A percentile compares a stretch with the other conserved stretches of the same genome.
Evolutionary conservation across 352 stramenopile species (phyloP).

Genomic region (Pythium grandisporangium): DNA sequence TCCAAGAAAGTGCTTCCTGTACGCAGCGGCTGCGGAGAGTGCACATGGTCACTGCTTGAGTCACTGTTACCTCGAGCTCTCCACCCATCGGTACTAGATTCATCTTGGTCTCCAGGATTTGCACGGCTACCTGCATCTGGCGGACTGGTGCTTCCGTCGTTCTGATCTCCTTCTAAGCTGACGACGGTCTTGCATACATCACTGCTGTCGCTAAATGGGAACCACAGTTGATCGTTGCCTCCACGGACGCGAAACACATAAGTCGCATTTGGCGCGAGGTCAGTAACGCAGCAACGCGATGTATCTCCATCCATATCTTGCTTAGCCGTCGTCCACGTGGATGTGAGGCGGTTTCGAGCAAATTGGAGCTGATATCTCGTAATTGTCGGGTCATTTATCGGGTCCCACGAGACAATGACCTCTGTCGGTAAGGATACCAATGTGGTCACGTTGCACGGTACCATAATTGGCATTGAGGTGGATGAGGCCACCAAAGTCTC

Average conservation of each 20-base stretch:
- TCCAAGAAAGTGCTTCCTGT: constrained; percentile 67
- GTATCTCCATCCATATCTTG: constrained; percentile 49
- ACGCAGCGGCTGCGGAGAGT: constrained; percentile 18
- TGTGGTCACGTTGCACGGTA: constrained; percentile 47
- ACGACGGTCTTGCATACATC: constrained; percentile 52
- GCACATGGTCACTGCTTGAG: background rate
- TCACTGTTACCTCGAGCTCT: constrained; percentile 10
- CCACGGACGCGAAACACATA: constrained; percentile 75
- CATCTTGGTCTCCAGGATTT: no score
- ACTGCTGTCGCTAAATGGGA: constrained; percentile 65
- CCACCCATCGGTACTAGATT: no score
- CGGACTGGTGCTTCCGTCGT: no score
- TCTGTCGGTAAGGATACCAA: constrained; percentile 46
- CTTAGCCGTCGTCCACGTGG: constrained; percentile 75
- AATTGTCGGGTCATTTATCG: constrained; percentile 39
- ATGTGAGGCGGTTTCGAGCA: constrained; percentile 62
- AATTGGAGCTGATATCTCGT: constrained; percentile 80
- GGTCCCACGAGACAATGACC: constrained; percentile 70
- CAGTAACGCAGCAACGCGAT: constrained; percentile 38
- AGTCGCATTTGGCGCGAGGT: constrained; percentile 43
- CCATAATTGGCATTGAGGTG: constrained; percentile 10
- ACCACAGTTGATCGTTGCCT: constrained; percentile 48
- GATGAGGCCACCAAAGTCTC: background rate
- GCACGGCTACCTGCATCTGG: no score
- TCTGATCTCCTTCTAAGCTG: no score